Evolutionary conservation across 257 asterid genomes (phyloP).

Genomic region (Nicotiana undulata): DNA sequence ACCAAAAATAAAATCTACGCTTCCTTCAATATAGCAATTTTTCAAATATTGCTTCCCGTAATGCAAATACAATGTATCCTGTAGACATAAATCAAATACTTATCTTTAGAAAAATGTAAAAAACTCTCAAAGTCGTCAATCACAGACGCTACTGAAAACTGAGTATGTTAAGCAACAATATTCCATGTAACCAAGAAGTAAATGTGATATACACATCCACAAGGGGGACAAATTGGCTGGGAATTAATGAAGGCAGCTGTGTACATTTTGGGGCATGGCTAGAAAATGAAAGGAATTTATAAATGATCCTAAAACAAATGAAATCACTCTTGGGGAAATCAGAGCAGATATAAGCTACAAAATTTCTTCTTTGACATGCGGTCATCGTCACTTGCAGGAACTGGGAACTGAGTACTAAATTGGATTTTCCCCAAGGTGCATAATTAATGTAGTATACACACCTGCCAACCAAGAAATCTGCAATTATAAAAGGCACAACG

Average conservation of each 20-base stretch:
- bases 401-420: not conserved
- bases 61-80: conserved; percentile 93
- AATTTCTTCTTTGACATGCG: not conserved
- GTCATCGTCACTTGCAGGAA: not conserved
- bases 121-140: not conserved
- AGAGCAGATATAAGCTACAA: not conserved
- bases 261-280: not conserved
- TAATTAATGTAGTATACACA: not conserved
- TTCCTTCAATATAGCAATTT: conserved; percentile 95
- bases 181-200: not conserved
- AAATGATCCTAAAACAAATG: not conserved
- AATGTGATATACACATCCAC: not conserved
- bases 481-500: conserved; percentile 88
- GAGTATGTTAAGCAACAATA: not conserved
- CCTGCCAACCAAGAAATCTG: conserved; percentile 99
- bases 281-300: not conserved
- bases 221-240: not conserved
- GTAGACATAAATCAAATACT: conserved; percentile 9
- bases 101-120: not conserved
- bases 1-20: conserved; percentile 94
- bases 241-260: not conserved
- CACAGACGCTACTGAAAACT: not conserved
- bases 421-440: not conserved
- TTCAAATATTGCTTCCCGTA: conserved; percentile 79
- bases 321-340: not conserved